phyloP scores from a whole-genome alignment of 2,329 filamentous ascomycete genomes.

The Sporothrix pallida region DNA sequence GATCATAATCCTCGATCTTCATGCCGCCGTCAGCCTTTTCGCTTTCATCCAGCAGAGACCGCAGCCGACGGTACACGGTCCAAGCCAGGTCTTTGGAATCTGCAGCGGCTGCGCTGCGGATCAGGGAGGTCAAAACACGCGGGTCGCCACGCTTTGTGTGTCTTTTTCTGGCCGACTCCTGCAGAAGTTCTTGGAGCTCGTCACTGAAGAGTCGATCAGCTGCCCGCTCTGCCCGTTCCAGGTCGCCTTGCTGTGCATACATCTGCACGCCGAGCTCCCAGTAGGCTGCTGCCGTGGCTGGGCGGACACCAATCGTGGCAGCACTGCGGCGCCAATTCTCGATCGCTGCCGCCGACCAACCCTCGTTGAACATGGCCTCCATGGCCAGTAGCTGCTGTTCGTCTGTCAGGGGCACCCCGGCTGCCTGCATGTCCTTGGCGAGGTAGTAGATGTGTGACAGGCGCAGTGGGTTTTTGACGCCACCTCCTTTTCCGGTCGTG shows the following conservation, averaged over 20 bases:
- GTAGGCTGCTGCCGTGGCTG: conserved; percentile 58
- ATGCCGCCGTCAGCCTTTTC: conserved; percentile 48
- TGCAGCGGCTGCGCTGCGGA: conserved; percentile 34
- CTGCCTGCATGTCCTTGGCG: conserved; percentile 68
- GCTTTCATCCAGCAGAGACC: conserved; percentile 61
- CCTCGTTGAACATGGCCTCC: conserved; percentile 69
- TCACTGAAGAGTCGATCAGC: conserved; percentile 50
- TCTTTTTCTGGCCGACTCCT: background rate
- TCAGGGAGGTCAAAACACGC: conserved; percentile 35
- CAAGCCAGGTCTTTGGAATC: conserved; percentile 65
- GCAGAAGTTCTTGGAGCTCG: conserved; percentile 52
- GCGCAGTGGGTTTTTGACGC: conserved; percentile 55
- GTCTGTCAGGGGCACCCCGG: conserved; percentile 60
- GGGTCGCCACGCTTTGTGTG: conserved; percentile 24
- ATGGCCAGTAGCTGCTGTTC: conserved; percentile 70
- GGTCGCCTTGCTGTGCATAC: conserved; percentile 62
- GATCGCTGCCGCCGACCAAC: conserved; percentile 64
- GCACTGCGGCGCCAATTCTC: conserved; percentile 67
- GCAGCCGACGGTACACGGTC: conserved; percentile 69
- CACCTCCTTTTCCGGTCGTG: background rate
- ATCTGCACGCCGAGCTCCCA: conserved; percentile 72
- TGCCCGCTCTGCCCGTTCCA: conserved; percentile 63
- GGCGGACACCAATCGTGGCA: conserved; percentile 56
- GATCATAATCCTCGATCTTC: conserved; percentile 76
- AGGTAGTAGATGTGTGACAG: conserved; percentile 67